Evolutionary conservation across 371 early-diverging fungal genomes (phyloP), one percentile per base, ranked within the genome.

Genomic region (Mucor plumbeus): DNA sequence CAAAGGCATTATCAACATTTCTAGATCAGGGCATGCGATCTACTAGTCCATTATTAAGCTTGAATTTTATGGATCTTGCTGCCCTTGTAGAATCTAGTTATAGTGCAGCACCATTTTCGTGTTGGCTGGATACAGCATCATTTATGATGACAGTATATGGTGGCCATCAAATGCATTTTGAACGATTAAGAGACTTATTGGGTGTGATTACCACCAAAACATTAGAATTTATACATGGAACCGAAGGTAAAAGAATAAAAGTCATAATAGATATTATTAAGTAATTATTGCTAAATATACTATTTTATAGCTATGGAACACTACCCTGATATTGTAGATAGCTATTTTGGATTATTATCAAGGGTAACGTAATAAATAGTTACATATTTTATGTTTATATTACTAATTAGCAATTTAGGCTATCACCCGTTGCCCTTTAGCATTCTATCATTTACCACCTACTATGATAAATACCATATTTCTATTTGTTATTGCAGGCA

Each of bases 111-210:
- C 81, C 79, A 5, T 80, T 77, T 61, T 68, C 85, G 6, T 86
- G 78, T 58, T 88, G 85, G 87, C 69, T 90, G 21, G 84, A 88
- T 67, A 85, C 84, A 3, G 80, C 85, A 1, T 72, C 84, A 10
- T 74, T 79, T 41, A 67, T 85, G 35, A 82, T 87, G 44, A 85
- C 87, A 0, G 88, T 87, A 0, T 87, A 87, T 61, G 88, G 88
- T 14, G 79, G 84, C 14, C 80, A 84, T 17, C 60, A 71, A 17
- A 68, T 67, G 26, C 68, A 80, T 47, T 67, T 65, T 53, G 70
- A 76, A 1, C 71, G 65, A 0, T 73, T 89, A 26, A 71, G 80
- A 8, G 76, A 85, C 38, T 35, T 89, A 17, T 34, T 87, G 2
- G 71, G 73, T 7, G 47, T 59, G 0, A 40, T 87, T 7, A 83